Base-by-base conservation (phyloP, 139 green algal species). In the Chlorella vulgaris region DNA sequence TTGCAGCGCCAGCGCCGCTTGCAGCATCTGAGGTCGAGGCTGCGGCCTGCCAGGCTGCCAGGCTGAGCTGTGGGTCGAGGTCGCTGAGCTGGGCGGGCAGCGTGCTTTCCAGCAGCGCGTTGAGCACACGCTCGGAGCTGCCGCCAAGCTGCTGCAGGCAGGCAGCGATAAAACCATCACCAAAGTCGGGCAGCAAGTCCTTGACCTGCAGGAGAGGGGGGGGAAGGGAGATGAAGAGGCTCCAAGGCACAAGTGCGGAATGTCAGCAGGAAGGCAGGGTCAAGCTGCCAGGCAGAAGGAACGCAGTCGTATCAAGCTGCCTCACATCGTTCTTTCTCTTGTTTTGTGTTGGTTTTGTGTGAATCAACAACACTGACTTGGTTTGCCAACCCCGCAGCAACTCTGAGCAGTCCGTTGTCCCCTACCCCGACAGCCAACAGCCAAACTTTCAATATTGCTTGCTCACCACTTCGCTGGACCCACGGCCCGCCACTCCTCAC, bases 171-270 rank as follows among this genome's bases (percentile, higher is more conserved):
- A 90, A 97, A 38, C 93, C 93, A 40, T 90, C 85, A 0, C 93
- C 93, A 82, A 89, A 95, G 47, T 93, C 89, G 21, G 93, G 93
- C 39, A 97, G 84, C 65, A 97, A 40, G 15, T 96, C 93, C 38
- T 87, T 85, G 31, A 96, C 85, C 76, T 89, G 81, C 1, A 50
- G n/a, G 8, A 47, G 13, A 38, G 63, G 71, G 3, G 40, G 50
- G 4, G 35, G 68, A 3, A n/a, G n/a, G n/a, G n/a, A n/a, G n/a
- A n/a, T 51, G 35, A n/a, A 6, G 24, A 33, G 61, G 3, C 26
- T 4, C 5, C 21, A 39, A 39, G 4, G n/a, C 26, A 4, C 10
- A 33, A n/a, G 61, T 18, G 61, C 4, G 4, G 28, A 58, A 10
- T 58, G 47, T 58, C 15, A 58, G 47, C 47, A 58, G 47, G 47